Percentiles rank a stretch among this genome's conserved stretches.
These are phyloP conservation scores for Leucosporidium yakuticum DNA, from an alignment of 768 basidiomycete genomes.

Conservation along the genomic window DNA sequence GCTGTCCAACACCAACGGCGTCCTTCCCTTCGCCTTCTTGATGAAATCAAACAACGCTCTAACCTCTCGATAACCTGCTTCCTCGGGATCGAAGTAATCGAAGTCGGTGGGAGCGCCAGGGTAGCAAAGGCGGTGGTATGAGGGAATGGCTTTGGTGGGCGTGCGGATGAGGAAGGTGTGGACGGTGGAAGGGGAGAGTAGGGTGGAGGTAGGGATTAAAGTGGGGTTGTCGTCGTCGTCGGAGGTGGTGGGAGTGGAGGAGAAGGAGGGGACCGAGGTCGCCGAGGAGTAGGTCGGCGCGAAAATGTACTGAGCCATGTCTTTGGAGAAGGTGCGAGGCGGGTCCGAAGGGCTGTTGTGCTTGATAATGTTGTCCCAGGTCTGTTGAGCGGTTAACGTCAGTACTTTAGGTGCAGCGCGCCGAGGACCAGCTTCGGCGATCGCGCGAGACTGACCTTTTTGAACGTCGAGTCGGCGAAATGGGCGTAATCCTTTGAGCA, in stretches of 20 bases:
- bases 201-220: conserved; percentile 31
- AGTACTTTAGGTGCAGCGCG: not conserved
- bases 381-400: conserved; percentile 1
- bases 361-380: conserved; percentile 29
- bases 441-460: conserved; percentile 28
- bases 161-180: conserved; percentile 41
- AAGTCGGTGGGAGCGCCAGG: conserved; percentile 38
- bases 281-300: conserved; percentile 18
- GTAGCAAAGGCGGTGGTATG: conserved; percentile 37
- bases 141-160: conserved; percentile 37
- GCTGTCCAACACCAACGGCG: conserved; percentile 35
- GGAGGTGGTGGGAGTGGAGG: not conserved
- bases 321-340: conserved; percentile 35
- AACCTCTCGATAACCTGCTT: conserved; percentile 38
- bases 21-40: conserved; percentile 15
- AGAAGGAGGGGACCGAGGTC: conserved; percentile 21
- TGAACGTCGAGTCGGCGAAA: conserved; percentile 12
- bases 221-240: conserved; percentile 31
- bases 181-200: conserved; percentile 32
- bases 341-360: not conserved
- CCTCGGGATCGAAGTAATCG: conserved; percentile 37
- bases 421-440: not conserved
- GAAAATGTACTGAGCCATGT: conserved; percentile 40
- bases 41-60: conserved; percentile 30
- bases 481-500: not conserved